phyloP scores from a whole-genome alignment of 352 stramenopile genomes.

The Pythium monospermum region DNA sequence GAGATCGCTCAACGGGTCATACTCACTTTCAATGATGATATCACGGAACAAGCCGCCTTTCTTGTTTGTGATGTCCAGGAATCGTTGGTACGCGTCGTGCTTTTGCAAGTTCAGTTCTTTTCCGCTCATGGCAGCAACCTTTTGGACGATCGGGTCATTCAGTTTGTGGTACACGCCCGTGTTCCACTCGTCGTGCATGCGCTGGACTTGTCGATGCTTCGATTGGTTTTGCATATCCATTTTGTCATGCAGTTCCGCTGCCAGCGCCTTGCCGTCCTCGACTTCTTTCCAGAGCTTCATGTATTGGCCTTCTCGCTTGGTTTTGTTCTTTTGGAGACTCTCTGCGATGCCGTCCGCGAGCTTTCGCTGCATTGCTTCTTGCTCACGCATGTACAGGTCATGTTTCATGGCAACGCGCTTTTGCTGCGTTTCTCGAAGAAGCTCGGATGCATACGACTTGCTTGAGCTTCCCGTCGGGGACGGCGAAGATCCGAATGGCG shows the following conservation, averaged over 20 bases:
- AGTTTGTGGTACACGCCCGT: slow-evolving; percentile 61
- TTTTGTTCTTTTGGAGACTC: slow-evolving; percentile 55
- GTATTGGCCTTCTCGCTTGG: slow-evolving; percentile 62
- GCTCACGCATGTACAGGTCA: slow-evolving; percentile 65
- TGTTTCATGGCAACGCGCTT: slow-evolving; percentile 74
- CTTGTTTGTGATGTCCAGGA: slow-evolving; percentile 79
- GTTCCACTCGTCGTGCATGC: slow-evolving; percentile 75
- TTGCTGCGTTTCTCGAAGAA: slow-evolving; percentile 63
- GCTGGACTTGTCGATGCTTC: slow-evolving; percentile 48
- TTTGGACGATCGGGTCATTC: slow-evolving; percentile 54
- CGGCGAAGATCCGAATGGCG: slow-evolving; percentile 10
- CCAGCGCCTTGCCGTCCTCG: slow-evolving; percentile 59
- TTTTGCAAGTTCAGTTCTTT: slow-evolving; percentile 39
- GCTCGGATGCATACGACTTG: slow-evolving; percentile 32
- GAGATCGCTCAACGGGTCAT: slow-evolving; percentile 66
- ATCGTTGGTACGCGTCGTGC: slow-evolving; percentile 64
- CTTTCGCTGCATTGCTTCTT: slow-evolving; percentile 57
- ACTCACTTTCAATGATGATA: slow-evolving; percentile 84
- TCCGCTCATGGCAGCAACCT: slow-evolving; percentile 48
- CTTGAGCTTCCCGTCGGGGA: slow-evolving; percentile 20
- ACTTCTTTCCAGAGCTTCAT: slow-evolving; percentile 65
- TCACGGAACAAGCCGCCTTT: slow-evolving; percentile 75
- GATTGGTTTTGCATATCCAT: slow-evolving; percentile 61
- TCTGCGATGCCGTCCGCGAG: slow-evolving; percentile 57
- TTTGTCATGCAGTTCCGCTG: slow-evolving; percentile 59